Evolutionary conservation across 148 eudicot genomes (phyloP).

Genomic region (Camellia sinensis): DNA sequence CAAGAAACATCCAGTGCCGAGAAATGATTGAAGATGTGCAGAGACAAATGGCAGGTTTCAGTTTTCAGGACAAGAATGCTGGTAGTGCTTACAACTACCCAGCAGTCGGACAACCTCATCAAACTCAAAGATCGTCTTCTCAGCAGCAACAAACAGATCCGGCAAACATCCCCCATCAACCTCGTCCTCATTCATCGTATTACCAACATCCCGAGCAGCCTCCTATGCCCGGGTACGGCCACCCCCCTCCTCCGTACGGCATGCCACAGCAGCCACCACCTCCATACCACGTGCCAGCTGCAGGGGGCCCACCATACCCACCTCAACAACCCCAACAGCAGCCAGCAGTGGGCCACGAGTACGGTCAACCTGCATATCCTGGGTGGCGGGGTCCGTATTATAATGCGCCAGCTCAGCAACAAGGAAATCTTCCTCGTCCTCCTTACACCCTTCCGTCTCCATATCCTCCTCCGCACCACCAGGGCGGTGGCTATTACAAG

Average conservation of each 20-base stretch:
- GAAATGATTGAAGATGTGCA: slow-evolving; percentile 95
- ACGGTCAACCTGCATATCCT: slow-evolving; percentile 91
- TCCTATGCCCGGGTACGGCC: slow-evolving; percentile 41
- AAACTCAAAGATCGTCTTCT: slow-evolving; percentile 48
- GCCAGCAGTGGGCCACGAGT: slow-evolving; percentile 53
- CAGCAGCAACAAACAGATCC: slow-evolving; percentile 47
- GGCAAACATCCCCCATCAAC: slow-evolving; percentile 35
- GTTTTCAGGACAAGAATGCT: slow-evolving; percentile 70
- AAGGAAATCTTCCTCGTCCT: slow-evolving; percentile 70
- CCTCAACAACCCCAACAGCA: slow-evolving; percentile 50
- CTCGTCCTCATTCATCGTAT: slow-evolving; percentile 53
- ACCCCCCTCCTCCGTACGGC: slow-evolving; percentile 38
- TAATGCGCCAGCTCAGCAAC: slow-evolving; percentile 66
- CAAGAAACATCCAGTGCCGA: slow-evolving; percentile 88
- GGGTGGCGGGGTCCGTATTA: slow-evolving; percentile 94
- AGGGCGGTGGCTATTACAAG: slow-evolving; percentile 83
- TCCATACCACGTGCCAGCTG: slow-evolving; percentile 40
- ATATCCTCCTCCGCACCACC: slow-evolving; percentile 64
- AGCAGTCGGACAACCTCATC: slow-evolving; percentile 53
- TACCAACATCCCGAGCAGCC: slow-evolving; percentile 57
- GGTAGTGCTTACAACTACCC: slow-evolving; percentile 53
- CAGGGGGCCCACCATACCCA: slow-evolving; percentile 33
- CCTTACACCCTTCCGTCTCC: slow-evolving; percentile 70
- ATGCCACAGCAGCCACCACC: slow-evolving; percentile 43
- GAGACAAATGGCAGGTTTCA: slow-evolving; percentile 75